Percentiles rank a stretch among this genome's conserved stretches.
These are phyloP conservation scores for Cicer arietinum DNA, from an alignment of 306 rosid species.

Conservation along the genomic window DNA sequence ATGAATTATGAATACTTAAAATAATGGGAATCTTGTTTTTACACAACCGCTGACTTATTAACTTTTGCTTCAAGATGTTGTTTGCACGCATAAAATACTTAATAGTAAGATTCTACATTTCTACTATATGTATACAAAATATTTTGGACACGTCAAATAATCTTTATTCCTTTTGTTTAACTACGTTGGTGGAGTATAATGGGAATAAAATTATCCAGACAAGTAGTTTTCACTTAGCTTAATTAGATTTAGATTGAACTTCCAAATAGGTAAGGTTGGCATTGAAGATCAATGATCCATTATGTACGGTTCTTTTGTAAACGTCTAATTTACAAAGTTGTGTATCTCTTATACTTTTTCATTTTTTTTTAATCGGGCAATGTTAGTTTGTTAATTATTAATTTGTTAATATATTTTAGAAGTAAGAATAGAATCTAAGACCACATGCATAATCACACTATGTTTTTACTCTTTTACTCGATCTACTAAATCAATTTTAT, in stretches of 20 bases:
- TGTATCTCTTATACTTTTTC: too few species aligned
- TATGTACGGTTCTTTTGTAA: too few species aligned
- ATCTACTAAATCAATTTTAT: too few species aligned
- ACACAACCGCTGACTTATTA: conserved; percentile 24
- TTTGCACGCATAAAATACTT: conserved; percentile 50
- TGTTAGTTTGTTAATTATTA: too few species aligned
- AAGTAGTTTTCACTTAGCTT: conserved; percentile 15
- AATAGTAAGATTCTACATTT: background rate
- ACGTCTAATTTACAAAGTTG: too few species aligned
- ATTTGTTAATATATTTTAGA: too few species aligned
- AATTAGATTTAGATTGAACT: background rate
- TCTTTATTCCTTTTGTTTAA: background rate
- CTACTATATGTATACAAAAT: background rate
- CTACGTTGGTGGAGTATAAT: conserved; percentile 31
- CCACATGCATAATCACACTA: too few species aligned
- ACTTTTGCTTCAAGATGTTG: conserved; percentile 24
- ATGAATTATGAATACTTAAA: conserved; percentile 7
- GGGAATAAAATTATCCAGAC: conserved; percentile 17
- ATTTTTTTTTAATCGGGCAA: too few species aligned
- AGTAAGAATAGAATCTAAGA: too few species aligned
- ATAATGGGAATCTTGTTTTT: conserved; percentile 21
- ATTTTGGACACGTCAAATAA: conserved; percentile 36
- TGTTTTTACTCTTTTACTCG: too few species aligned
- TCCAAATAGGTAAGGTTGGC: background rate
- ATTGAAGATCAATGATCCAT: background rate